phyloP scores from a whole-genome alignment of 768 basidiomycete genomes.

The Leccinum uliginosum region DNA sequence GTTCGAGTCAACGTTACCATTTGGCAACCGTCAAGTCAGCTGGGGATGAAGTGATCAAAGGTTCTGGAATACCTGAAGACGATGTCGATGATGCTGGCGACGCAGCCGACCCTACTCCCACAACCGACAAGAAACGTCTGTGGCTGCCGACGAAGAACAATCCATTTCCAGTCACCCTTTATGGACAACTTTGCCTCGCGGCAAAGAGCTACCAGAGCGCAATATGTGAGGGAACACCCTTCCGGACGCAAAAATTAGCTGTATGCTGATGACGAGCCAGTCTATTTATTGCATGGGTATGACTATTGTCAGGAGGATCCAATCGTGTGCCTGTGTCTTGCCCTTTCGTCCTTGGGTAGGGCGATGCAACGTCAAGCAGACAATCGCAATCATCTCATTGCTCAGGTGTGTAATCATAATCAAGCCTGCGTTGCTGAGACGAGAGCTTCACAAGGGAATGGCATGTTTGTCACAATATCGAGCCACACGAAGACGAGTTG shows the following conservation, averaged over 20 bases:
- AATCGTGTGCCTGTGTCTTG: conserved; percentile 76
- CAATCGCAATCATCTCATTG: conserved; percentile 84
- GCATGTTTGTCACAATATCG: conserved; percentile 84
- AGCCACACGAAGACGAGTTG: conserved; percentile 44
- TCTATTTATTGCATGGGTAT: conserved; percentile 85
- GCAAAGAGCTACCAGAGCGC: conserved; percentile 89
- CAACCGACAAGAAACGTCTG: conserved; percentile 25
- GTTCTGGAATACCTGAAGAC: conserved; percentile 24
- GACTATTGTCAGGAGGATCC: conserved; percentile 83
- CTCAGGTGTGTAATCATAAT: conserved; percentile 44
- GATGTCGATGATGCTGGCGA: conserved; percentile 31
- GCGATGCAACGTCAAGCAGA: conserved; percentile 92
- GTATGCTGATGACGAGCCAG: conserved; percentile 35
- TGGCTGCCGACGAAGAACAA: conserved; percentile 65
- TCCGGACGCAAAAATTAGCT: not conserved
- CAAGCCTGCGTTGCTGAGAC: not conserved
- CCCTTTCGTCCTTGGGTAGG: conserved; percentile 80
- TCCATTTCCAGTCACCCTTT: conserved; percentile 65
- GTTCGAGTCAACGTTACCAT: conserved; percentile 53
- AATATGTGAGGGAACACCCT: conserved; percentile 57
- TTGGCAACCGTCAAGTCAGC: conserved; percentile 28
- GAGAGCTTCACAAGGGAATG: conserved; percentile 53
- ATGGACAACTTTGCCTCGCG: conserved; percentile 80
- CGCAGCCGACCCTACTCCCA: conserved; percentile 8
- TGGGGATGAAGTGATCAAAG: conserved; percentile 20